These are phyloP conservation scores for Proliferodiscus dingleyae DNA, from an alignment of 2,329 filamentous ascomycete genomes.

Conservation along the genomic window DNA sequence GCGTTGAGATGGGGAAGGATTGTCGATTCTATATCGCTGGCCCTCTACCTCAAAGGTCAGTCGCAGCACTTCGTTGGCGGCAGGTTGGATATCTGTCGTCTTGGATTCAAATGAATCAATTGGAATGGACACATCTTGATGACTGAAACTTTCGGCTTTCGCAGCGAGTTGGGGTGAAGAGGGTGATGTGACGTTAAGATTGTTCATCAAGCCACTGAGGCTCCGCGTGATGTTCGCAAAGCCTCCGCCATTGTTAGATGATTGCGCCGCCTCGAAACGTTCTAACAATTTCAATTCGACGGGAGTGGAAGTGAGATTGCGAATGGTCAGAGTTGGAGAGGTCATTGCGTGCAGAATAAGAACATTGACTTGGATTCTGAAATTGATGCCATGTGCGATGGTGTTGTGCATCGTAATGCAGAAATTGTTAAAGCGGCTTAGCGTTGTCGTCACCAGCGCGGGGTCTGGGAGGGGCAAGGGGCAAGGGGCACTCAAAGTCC, in stretches of 20 bases:
- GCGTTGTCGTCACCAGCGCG: too few relatives aligned
- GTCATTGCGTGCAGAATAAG: too few relatives aligned
- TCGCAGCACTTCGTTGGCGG: conserved; percentile 62
- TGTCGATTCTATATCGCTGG: conserved; percentile 67
- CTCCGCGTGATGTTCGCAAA: conserved; percentile 41
- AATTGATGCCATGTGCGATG: too few relatives aligned
- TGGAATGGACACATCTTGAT: conserved; percentile 56
- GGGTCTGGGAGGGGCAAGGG: too few relatives aligned
- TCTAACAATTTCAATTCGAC: conserved; percentile 70
- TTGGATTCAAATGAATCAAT: conserved; percentile 65
- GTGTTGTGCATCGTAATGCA: too few relatives aligned
- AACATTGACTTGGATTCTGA: too few relatives aligned
- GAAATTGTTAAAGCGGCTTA: too few relatives aligned
- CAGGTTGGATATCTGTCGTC: conserved; percentile 56
- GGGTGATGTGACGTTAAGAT: conserved; percentile 39
- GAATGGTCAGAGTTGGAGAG: conserved; percentile 56
- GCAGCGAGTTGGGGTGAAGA: conserved; percentile 35
- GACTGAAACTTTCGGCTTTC: conserved; percentile 56
- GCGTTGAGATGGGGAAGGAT: conserved; percentile 56
- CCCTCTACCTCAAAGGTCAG: conserved; percentile 65
- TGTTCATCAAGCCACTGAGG: conserved; percentile 40
- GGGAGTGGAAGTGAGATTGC: conserved; percentile 73
- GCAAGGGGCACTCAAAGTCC: too few relatives aligned
- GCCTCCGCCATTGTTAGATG: conserved; percentile 30
- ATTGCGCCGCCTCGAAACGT: conserved; percentile 56